These are phyloP conservation scores for Tephrocybe rancida DNA, from an alignment of 768 basidiomycete species.

Conservation along the genomic window DNA sequence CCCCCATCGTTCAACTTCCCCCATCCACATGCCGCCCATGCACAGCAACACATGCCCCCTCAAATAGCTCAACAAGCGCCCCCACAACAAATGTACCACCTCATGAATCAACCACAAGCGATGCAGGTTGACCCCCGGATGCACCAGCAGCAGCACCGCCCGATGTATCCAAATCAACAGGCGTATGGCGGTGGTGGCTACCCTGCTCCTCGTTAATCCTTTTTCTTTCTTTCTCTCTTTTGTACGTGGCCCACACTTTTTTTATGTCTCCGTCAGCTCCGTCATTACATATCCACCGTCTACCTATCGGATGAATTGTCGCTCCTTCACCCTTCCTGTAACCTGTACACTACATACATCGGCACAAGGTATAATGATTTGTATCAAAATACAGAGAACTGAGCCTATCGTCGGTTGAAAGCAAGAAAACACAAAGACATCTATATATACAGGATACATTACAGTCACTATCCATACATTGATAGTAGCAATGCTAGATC, in stretches of 20 bases:
- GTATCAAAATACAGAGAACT: no score
- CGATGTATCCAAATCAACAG: constrained; percentile 15
- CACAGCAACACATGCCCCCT: constrained; percentile 41
- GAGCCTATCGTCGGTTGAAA: no score
- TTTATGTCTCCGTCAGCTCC: no score
- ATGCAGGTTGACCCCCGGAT: constrained; percentile 20
- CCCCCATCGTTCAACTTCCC: constrained; percentile 73
- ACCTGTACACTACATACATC: no score
- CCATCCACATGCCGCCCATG: constrained; percentile 59
- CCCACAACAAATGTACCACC: constrained; percentile 28
- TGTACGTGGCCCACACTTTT: not conserved
- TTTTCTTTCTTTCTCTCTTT: not conserved
- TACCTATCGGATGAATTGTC: not conserved
- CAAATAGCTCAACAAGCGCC: constrained; percentile 36
- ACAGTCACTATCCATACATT: constrained; percentile 44
- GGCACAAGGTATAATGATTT: no score
- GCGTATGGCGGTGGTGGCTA: constrained; percentile 11
- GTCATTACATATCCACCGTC: not conserved
- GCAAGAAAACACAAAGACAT: not conserved
- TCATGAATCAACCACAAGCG: constrained; percentile 33
- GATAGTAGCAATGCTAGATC: constrained; percentile 57
- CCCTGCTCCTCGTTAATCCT: constrained; percentile 11
- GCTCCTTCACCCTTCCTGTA: not conserved
- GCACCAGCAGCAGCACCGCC: constrained; percentile 6
- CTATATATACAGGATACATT: no score